phyloP scores from a whole-genome alignment of 768 basidiomycete genomes.

The Dentipellis sp. region DNA sequence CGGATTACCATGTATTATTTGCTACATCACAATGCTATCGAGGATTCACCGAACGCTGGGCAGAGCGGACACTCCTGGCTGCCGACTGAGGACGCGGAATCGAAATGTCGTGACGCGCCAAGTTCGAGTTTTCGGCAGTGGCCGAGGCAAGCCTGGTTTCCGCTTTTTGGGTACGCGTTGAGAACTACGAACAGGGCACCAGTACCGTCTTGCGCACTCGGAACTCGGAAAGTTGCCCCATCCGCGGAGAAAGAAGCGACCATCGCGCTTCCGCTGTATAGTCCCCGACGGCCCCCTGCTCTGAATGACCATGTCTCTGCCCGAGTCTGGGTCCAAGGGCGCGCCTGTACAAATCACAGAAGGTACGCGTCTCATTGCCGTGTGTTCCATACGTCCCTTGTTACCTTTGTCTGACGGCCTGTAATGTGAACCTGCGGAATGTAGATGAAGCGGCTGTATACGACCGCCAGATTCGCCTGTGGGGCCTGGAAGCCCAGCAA shows the following conservation, averaged over 20 bases:
- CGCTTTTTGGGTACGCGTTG: neutral
- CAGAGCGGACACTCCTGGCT: no score
- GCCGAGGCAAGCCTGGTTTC: neutral
- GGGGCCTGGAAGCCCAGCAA: conserved; percentile 98
- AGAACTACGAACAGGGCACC: neutral
- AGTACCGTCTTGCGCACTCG: no score
- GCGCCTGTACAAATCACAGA: conserved; percentile 21
- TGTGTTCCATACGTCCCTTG: neutral
- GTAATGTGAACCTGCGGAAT: neutral
- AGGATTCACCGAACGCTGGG: neutral
- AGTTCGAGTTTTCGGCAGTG: neutral
- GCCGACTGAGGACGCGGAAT: no score
- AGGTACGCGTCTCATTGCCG: conserved; percentile 10
- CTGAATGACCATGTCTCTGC: conserved; percentile 4
- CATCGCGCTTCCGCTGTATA: neutral
- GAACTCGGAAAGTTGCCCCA: no score
- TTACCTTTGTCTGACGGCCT: neutral
- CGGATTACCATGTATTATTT: conserved; percentile 3
- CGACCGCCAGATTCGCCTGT: conserved; percentile 93
- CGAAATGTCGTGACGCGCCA: neutral
- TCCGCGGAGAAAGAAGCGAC: neutral
- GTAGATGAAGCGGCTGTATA: conserved; percentile 75
- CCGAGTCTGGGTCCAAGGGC: conserved; percentile 9
- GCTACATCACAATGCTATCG: conserved; percentile 6
- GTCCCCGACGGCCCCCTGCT: neutral